Conservation (phyloP, 371 early-diverging fungal genomes). For the Fennellomyces sp. region DNA sequence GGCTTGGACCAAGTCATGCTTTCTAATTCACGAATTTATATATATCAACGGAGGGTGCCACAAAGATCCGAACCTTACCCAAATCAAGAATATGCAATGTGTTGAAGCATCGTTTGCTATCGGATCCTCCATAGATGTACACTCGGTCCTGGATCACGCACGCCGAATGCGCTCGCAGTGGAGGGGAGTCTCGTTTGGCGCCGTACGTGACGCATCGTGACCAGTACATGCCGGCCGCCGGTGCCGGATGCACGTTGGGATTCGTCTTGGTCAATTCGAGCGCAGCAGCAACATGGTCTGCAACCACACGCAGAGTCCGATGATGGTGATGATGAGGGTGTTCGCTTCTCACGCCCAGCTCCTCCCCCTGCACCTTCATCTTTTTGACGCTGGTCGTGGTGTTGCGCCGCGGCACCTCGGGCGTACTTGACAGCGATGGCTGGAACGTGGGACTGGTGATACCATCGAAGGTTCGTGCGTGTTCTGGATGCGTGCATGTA, state of each 20-base stretch:
- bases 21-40: slow-evolving; percentile 50
- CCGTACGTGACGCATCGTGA: slow-evolving; percentile 61
- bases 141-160: slow-evolving; percentile 67
- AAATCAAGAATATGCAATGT: slow-evolving; percentile 77
- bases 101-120: slow-evolving; percentile 65
- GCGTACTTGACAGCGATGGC: not conserved
- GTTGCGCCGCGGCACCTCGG: not conserved
- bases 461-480: not conserved
- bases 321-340: not conserved
- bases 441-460: not conserved
- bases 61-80: slow-evolving; percentile 27
- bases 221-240: slow-evolving; percentile 84
- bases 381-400: not conserved
- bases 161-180: slow-evolving; percentile 75
- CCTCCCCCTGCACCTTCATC: not conserved
- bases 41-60: not conserved
- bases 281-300: slow-evolving; percentile 16
- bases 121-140: slow-evolving; percentile 83
- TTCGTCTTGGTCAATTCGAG: slow-evolving; percentile 10
- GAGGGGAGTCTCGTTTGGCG: slow-evolving; percentile 31
- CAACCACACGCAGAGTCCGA: not conserved
- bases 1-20: slow-evolving; percentile 80
- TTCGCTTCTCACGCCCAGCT: not conserved
- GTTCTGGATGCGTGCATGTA: too few species aligned
- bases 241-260: slow-evolving; percentile 38